Base-by-base conservation (phyloP, 371 early-diverging fungal genomes). In the Batkoa obscura region DNA sequence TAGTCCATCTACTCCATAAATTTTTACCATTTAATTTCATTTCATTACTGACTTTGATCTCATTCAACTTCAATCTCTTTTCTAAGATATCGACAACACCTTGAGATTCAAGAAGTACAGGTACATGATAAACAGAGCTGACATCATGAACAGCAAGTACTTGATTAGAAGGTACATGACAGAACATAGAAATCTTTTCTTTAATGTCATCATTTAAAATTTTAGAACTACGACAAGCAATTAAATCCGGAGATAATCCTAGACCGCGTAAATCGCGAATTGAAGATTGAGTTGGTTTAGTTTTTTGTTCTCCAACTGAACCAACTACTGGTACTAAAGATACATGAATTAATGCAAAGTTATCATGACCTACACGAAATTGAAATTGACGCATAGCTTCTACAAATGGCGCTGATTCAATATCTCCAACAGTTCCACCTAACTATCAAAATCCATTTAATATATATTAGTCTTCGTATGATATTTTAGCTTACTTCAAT, bases 321-420 rank as follows among this genome's bases (percentile, higher is more conserved):
- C 98, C 98, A 33, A 99, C 89, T 3, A 96, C 86, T 47, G 98
- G 96, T 1, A 99, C 83, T 54, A 98, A 76, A 17, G 98, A 96
- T 12, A 99, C 98, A 64, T 94, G 94, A 60, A 98, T 90, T 62
- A 96, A 67, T 58, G 86, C 85, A 66, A 97, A 97, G 78, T 97
- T 95, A 43, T 91, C 91, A 61, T 82, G 84, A 15, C 94, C 97
- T 15, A 96, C 94, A 60, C 94, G 88, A 78, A 88, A 89, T 66
- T 95, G 91, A 80, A 99, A 93, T 69, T 98, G 98, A 63, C 98
- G 84, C 86, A 99, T 88, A 43, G 99, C 97, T 71, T 98, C 98
- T 58, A 97, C 84, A 65, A 96, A 98, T 43, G 97, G 96, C 52
- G 92, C 93, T 8, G 95, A 93, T 72, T 99, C 99, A 64, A 94